Conservation (phyloP, 768 basidiomycete genomes). For the Tricholoma terreum region DNA sequence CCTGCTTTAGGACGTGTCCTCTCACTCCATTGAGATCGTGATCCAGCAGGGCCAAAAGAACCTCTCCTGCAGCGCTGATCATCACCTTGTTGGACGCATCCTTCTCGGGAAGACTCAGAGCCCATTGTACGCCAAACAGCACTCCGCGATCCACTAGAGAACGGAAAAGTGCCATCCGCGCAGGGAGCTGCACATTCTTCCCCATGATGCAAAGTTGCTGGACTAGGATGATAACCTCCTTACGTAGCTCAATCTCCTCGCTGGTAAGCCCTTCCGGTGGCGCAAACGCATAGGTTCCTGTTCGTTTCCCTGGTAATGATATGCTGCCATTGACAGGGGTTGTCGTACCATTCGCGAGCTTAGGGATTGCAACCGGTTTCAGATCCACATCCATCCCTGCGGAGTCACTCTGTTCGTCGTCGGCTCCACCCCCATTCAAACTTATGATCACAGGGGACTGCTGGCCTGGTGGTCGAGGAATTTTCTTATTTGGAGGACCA, state of each 20-base stretch:
- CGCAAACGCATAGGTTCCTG: conserved; percentile 46
- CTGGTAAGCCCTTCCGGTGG: conserved; percentile 56
- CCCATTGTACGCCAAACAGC: conserved; percentile 91
- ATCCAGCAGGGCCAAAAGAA: conserved; percentile 81
- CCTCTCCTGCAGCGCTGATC: conserved; percentile 81
- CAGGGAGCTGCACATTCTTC: conserved; percentile 91
- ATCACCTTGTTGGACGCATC: conserved; percentile 49
- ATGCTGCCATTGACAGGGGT: conserved; percentile 23
- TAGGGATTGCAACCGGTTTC: conserved; percentile 25
- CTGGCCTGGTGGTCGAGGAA: conserved; percentile 22
- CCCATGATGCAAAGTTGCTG: conserved; percentile 95
- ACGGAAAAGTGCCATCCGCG: conserved; percentile 83
- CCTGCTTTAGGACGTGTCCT: conserved; percentile 80
- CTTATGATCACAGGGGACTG: conserved; percentile 34
- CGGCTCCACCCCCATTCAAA: conserved; percentile 40
- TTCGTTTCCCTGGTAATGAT: conserved; percentile 19
- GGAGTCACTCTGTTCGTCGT: conserved; percentile 28
- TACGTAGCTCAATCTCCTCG: conserved; percentile 53
- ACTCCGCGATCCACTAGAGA: conserved; percentile 85
- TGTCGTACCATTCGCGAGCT: conserved; percentile 27
- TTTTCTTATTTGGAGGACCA: conserved; percentile 21
- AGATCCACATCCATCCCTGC: conserved; percentile 40
- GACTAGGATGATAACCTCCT: conserved; percentile 81
- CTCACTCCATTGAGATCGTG: conserved; percentile 89
- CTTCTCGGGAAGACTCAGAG: conserved; percentile 65